A percentile compares a stretch with the other conserved stretches of the same genome.
Conservation (phyloP, 2,329 filamentous ascomycete genomes). For the Tolypocladium tundrense region DNA sequence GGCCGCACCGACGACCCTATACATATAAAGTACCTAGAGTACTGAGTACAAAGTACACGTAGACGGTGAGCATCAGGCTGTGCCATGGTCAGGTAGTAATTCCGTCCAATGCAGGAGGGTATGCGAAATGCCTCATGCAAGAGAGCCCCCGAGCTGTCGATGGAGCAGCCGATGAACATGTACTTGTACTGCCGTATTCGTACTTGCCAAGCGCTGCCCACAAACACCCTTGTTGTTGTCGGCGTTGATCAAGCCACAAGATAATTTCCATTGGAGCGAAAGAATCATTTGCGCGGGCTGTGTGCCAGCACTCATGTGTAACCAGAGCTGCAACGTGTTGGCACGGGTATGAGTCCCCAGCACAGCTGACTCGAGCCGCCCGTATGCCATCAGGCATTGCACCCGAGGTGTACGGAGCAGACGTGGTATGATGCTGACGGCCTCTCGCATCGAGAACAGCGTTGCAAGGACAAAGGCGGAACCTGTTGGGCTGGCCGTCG, state of each 20-base stretch:
- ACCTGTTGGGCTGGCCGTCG: background rate
- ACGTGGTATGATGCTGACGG: background rate
- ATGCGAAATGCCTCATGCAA: background rate
- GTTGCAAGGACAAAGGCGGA: background rate
- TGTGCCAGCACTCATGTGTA: background rate
- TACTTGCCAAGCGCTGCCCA: background rate
- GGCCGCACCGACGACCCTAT: background rate
- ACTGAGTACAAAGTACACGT: no score
- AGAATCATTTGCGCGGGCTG: background rate
- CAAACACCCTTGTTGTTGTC: background rate
- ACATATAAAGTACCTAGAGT: no score
- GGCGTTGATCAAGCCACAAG: no score
- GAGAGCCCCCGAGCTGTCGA: background rate
- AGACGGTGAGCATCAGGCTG: background rate
- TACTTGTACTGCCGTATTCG: no score
- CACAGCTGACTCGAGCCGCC: background rate
- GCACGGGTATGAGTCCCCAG: background rate
- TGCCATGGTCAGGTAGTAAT: background rate
- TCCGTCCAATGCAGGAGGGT: background rate
- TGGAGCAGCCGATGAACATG: background rate
- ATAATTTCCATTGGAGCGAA: background rate
- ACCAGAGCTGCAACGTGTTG: background rate
- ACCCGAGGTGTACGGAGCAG: background rate
- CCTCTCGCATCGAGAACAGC: background rate
- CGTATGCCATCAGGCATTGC: background rate